Percentiles rank a stretch among this genome's conserved stretches.
These are phyloP conservation scores for Helianthus tuberosus DNA, from an alignment of 129 eudicot species.

Conservation along the genomic window DNA sequence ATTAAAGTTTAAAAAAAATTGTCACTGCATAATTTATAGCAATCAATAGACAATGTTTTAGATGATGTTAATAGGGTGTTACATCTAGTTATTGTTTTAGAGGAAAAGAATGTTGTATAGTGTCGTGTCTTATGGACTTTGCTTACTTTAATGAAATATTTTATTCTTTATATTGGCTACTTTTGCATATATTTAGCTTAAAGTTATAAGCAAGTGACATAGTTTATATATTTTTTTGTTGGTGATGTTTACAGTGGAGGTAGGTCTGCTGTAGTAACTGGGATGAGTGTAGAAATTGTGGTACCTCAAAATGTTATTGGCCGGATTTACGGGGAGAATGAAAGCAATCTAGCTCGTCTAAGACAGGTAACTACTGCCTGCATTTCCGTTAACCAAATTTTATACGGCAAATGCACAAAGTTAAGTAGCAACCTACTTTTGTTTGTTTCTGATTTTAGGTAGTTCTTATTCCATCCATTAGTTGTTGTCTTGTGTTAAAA, in stretches of 20 bases:
- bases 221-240: not conserved
- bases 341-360: constrained; percentile 68
- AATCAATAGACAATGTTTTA: not conserved
- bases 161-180: not conserved
- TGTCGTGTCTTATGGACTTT: not conserved
- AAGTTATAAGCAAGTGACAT: not conserved
- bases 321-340: constrained; percentile 73
- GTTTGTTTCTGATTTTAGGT: not conserved
- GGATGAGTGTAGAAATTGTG: constrained; percentile 64
- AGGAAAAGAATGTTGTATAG: not conserved
- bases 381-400: constrained; percentile 1
- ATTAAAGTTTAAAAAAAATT: not conserved
- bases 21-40: not conserved
- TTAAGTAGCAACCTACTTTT: not conserved
- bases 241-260: constrained; percentile 50
- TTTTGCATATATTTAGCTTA: constrained; percentile 10
- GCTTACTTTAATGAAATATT: not conserved
- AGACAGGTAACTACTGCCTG: constrained; percentile 49
- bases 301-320: constrained; percentile 65
- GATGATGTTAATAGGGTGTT: too few relatives aligned
- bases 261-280: constrained; percentile 63
- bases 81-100: not conserved
- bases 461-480: too few relatives aligned
- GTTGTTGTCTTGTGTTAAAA: not conserved
- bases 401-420: not conserved